Evolutionary conservation across 129 eudicot species (phyloP).

Genomic region (Flaveria linearis): DNA sequence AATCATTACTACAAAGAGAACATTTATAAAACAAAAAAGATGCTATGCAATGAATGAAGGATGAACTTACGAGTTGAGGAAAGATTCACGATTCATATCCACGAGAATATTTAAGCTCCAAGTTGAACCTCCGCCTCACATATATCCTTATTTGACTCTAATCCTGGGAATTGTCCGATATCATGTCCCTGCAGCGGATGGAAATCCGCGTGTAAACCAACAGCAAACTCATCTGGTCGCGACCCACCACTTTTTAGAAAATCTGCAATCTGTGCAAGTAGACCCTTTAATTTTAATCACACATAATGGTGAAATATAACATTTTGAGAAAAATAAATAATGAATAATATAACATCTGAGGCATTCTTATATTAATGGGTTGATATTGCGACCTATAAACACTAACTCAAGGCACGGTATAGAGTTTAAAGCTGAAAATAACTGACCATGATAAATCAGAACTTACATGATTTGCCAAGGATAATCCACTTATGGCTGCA

Average conservation of each 20-base stretch:
- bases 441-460: conserved; percentile 20
- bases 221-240: conserved; percentile 76
- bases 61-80: conserved; percentile 21
- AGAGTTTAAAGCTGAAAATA: not conserved
- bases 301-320: not conserved
- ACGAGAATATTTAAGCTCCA: conserved; percentile 30
- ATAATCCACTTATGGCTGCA: conserved; percentile 90
- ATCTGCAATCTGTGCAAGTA: conserved; percentile 68
- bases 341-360: not conserved
- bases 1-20: not conserved
- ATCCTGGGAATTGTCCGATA: conserved; percentile 89
- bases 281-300: not conserved
- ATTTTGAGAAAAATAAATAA: not conserved
- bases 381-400: not conserved
- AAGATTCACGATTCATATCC: conserved; percentile 25
- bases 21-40: not conserved
- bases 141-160: conserved; percentile 41
- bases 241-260: conserved; percentile 70
- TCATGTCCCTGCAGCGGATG: conserved; percentile 74
- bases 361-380: not conserved
- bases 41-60: not conserved
- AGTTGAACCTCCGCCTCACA: conserved; percentile 43
- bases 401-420: not conserved
- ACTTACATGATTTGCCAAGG: conserved; percentile 85
- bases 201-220: conserved; percentile 74